phyloP scores from a whole-genome alignment of 2,329 filamentous ascomycete genomes.

The Furcasterigmium sp. region DNA sequence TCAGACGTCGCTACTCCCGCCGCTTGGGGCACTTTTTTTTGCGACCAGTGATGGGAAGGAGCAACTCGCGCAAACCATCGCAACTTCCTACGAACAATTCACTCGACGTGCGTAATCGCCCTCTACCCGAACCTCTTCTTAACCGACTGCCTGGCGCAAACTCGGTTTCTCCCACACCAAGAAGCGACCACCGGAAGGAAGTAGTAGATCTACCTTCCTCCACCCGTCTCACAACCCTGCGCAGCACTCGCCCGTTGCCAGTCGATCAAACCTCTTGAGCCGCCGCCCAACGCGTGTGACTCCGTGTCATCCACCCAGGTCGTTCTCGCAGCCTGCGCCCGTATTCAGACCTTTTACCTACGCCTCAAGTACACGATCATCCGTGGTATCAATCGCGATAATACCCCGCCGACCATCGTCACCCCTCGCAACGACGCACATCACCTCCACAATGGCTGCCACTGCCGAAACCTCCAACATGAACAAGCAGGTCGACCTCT shows the following conservation, averaged over 20 bases:
- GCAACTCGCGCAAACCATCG: slow-evolving; percentile 9
- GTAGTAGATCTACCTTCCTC: slow-evolving; percentile 19
- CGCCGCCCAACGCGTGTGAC: too few species aligned
- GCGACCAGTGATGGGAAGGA: slow-evolving; percentile 6
- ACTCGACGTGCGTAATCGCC: neutral
- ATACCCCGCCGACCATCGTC: slow-evolving; percentile 12
- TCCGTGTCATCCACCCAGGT: too few species aligned
- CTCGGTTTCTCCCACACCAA: slow-evolving; percentile 12
- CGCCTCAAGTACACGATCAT: too few species aligned
- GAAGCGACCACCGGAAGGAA: slow-evolving; percentile 15
- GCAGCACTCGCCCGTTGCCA: too few species aligned
- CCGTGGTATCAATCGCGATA: too few species aligned
- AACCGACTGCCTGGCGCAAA: slow-evolving; percentile 33
- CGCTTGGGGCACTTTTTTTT: slow-evolving; percentile 15
- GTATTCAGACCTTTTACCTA: slow-evolving; percentile 9
- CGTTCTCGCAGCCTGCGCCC: too few species aligned
- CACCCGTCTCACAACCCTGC: too few species aligned
- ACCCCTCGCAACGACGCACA: slow-evolving; percentile 9
- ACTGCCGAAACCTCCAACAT: slow-evolving; percentile 25
- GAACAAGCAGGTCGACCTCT: slow-evolving; percentile 59
- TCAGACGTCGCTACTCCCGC: slow-evolving; percentile 1
- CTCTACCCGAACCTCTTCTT: slow-evolving; percentile 3
- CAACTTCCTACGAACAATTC: slow-evolving; percentile 7
- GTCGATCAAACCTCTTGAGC: too few species aligned
- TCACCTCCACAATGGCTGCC: too few species aligned